These are phyloP conservation scores for Penstemon davidsonii DNA, from an alignment of 257 asterid species.

Conservation along the genomic window DNA sequence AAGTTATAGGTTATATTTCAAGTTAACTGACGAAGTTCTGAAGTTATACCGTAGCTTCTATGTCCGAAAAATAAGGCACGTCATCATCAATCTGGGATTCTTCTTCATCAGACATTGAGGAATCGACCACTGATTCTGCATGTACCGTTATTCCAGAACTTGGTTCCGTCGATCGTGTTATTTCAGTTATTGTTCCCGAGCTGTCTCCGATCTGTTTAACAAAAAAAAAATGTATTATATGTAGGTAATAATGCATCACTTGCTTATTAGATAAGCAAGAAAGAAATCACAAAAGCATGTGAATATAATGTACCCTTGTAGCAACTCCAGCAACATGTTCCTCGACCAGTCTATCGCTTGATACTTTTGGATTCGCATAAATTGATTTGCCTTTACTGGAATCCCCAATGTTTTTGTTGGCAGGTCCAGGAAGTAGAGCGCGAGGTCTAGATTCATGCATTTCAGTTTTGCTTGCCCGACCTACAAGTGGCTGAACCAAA, in stretches of 20 bases:
- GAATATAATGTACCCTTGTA: constrained; percentile 36
- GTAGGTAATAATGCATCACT: constrained; percentile 23
- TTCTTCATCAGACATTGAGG: constrained; percentile 57
- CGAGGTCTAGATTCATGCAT: constrained; percentile 38
- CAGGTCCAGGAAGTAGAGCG: constrained; percentile 40
- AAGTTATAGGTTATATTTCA: constrained; percentile 17
- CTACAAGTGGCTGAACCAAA: constrained; percentile 33
- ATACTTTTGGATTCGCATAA: constrained; percentile 37
- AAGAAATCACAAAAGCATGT: constrained; percentile 19
- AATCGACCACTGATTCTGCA: constrained; percentile 43
- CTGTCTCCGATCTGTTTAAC: constrained; percentile 48
- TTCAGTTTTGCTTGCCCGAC: constrained; percentile 45
- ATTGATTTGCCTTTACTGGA: constrained; percentile 40
- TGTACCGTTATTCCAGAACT: constrained; percentile 39
- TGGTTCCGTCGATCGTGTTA: constrained; percentile 42
- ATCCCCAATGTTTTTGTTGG: constrained; percentile 40
- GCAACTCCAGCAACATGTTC: constrained; percentile 48
- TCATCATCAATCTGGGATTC: constrained; percentile 76
- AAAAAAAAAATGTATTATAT: constrained; percentile 27
- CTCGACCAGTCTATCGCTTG: constrained; percentile 38
- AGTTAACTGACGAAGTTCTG: constrained; percentile 19
- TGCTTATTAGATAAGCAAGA: constrained; percentile 21
- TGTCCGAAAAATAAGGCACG: constrained; percentile 87
- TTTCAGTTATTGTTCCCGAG: constrained; percentile 35
- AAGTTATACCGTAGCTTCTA: constrained; percentile 88